These are phyloP conservation scores for Entonaema liquescens DNA, from an alignment of 495 filamentous ascomycete species.

Conservation along the genomic window DNA sequence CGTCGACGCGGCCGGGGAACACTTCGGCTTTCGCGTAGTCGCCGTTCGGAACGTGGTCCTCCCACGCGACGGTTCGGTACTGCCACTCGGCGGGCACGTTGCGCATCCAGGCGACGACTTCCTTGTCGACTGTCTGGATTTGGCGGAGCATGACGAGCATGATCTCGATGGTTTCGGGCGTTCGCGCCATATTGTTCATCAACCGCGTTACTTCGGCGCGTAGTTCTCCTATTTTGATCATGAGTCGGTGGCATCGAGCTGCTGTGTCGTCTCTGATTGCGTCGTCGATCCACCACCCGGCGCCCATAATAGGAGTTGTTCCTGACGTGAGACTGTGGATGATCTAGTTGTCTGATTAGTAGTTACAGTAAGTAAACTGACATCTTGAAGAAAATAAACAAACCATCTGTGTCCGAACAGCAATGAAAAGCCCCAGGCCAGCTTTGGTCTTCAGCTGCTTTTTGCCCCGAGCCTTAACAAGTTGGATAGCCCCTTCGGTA, in stretches of 20 bases:
- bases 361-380: background rate
- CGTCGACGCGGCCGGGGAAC: conserved; percentile 61
- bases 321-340: conserved; percentile 57
- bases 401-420: conserved; percentile 63
- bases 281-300: conserved; percentile 62
- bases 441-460: conserved; percentile 58
- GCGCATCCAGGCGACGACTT: conserved; percentile 55
- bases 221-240: conserved; percentile 56
- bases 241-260: conserved; percentile 52
- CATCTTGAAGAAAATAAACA: conserved; percentile 15
- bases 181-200: conserved; percentile 48
- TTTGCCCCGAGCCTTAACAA: conserved; percentile 62
- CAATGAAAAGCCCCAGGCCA: conserved; percentile 59
- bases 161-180: conserved; percentile 49
- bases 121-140: conserved; percentile 53
- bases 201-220: conserved; percentile 54
- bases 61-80: conserved; percentile 56
- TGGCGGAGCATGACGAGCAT: conserved; percentile 54
- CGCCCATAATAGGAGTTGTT: conserved; percentile 56
- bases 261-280: conserved; percentile 52
- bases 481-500: conserved; percentile 61
- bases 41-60: conserved; percentile 48
- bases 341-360: conserved; percentile 40
- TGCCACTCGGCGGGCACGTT: conserved; percentile 51
- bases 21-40: conserved; percentile 55